phyloP scores from a whole-genome alignment of 176 grass and related monocot genomes.

The Pontederia paniculata region DNA sequence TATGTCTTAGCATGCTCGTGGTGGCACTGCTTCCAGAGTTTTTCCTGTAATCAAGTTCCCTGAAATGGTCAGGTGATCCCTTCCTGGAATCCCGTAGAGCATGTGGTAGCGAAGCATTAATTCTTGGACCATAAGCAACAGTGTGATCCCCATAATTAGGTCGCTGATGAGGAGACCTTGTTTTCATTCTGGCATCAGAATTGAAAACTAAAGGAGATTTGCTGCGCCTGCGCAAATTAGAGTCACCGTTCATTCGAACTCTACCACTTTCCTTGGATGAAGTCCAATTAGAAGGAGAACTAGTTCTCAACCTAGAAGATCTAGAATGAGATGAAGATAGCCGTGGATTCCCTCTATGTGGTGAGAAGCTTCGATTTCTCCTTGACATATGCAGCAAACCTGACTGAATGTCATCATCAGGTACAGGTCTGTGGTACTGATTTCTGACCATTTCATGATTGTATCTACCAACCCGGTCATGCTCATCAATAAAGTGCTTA shows the following conservation, averaged over 20 bases:
- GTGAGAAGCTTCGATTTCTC: constrained; percentile 38
- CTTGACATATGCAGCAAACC: constrained; percentile 27
- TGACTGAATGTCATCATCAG: constrained; percentile 32
- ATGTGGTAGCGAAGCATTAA: constrained; percentile 31
- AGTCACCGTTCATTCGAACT: constrained; percentile 28
- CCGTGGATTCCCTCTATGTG: constrained; percentile 33
- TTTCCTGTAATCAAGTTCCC: constrained; percentile 36
- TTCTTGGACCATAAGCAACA: constrained; percentile 34
- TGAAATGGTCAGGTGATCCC: constrained; percentile 33
- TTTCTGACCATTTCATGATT: constrained; percentile 37
- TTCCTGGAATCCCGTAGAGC: constrained; percentile 55
- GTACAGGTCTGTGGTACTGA: constrained; percentile 16
- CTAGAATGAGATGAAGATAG: constrained; percentile 43
- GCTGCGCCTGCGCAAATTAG: constrained; percentile 38
- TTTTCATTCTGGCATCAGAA: constrained; percentile 28
- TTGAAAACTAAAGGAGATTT: constrained; percentile 44
- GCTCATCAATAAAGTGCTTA: constrained; percentile 28
- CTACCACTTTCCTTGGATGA: constrained; percentile 44
- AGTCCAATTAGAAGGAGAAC: constrained; percentile 61
- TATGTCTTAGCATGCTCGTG: constrained; percentile 19
- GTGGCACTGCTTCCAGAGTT: constrained; percentile 42
- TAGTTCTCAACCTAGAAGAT: constrained; percentile 78
- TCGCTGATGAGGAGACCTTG: constrained; percentile 42
- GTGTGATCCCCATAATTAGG: constrained; percentile 44
- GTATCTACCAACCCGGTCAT: constrained; percentile 35